These are phyloP conservation scores for Naganishia liquefaciens DNA, from an alignment of 1,284 basidiomycete genomes.

Conservation along the genomic window DNA sequence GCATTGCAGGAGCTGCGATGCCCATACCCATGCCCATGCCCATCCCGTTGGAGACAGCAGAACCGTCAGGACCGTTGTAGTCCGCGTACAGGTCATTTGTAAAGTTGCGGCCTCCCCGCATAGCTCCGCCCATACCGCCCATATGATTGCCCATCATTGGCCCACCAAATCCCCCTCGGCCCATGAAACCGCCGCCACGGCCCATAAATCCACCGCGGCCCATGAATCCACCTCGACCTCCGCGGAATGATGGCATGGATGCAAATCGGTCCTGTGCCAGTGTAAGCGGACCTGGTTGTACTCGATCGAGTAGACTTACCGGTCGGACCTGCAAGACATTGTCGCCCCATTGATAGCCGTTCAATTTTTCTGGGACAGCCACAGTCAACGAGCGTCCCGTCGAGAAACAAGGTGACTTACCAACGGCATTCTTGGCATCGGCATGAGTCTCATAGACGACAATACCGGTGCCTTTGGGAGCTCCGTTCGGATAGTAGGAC, in stretches of 20 bases:
- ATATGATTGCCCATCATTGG: conserved; percentile 59
- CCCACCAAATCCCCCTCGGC: conserved; percentile 60
- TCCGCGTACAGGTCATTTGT: conserved; percentile 54
- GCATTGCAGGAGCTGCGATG: conserved; percentile 40
- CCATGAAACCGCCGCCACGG: conserved; percentile 59
- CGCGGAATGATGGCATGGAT: conserved; percentile 49
- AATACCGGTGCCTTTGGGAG: conserved; percentile 90
- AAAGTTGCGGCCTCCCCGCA: conserved; percentile 49
- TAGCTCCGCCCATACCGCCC: conserved; percentile 55
- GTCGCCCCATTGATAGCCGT: conserved; percentile 92
- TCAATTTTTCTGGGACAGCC: conserved; percentile 72
- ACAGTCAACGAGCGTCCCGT: not conserved
- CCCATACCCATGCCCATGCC: too few relatives aligned
- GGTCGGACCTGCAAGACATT: conserved; percentile 88
- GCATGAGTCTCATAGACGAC: conserved; percentile 90
- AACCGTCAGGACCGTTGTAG: conserved; percentile 54
- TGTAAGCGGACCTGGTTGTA: conserved; percentile 33
- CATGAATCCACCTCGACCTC: conserved; percentile 47
- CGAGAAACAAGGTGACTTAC: conserved; percentile 56
- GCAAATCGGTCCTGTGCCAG: conserved; percentile 78
- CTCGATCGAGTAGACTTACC: conserved; percentile 56
- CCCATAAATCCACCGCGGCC: conserved; percentile 61
- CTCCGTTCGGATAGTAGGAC: conserved; percentile 85
- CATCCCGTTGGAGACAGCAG: conserved; percentile 36
- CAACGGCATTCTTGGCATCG: conserved; percentile 86